Evolutionary conservation across 768 basidiomycete species (phyloP), one percentile per base, ranked within the genome.

Genomic region (Tephrocybe sp.): DNA sequence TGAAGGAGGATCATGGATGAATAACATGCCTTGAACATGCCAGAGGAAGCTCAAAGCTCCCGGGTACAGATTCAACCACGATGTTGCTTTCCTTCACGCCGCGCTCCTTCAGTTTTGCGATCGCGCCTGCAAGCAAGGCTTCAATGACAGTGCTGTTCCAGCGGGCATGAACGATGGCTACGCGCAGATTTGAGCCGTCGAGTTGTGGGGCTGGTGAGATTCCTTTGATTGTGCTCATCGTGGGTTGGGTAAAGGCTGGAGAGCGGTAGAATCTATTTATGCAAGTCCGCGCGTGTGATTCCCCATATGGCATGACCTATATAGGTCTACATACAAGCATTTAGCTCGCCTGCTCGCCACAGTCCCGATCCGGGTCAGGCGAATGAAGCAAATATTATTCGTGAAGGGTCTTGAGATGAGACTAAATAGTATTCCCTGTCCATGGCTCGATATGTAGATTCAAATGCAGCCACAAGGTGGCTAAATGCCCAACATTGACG

Each of bases 61-160:
- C 97, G 0, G 95, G 94, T 1, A 99, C 93, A 29, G 85, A 87
- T 72, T 94, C 87, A 37, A 94, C 71, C 43, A 93, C 78, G 61
- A 99, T 97, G 61, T 97, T 94, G 64, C 77, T 76, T 43, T 91
- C 82, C 72, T 88, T 88, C 55, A 98, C 95, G 21, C 95, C 95
- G 27, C 78, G 73, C 60, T 83, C 83, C 69, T 84, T 87, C 57
- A 99, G 79, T 64, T 91, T 94, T 18, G 73, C 70, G 46, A 91
- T 68, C 3, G 88, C 82, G 30, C 97, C 97, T 1, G 78, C 69
- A 49, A 99, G 73, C 42, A 99, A 81, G 10, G 91, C 82, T 11
- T 90, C 85, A 61, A 98, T 88, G 62, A 99, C 84, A 16, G 72
- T 62, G 57, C 82, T 84, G 74, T 99, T 99, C 97, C 97, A 99